These are phyloP conservation scores for Coemansia sp. DNA, from an alignment of 192 early-diverging fungal species.

Conservation along the genomic window DNA sequence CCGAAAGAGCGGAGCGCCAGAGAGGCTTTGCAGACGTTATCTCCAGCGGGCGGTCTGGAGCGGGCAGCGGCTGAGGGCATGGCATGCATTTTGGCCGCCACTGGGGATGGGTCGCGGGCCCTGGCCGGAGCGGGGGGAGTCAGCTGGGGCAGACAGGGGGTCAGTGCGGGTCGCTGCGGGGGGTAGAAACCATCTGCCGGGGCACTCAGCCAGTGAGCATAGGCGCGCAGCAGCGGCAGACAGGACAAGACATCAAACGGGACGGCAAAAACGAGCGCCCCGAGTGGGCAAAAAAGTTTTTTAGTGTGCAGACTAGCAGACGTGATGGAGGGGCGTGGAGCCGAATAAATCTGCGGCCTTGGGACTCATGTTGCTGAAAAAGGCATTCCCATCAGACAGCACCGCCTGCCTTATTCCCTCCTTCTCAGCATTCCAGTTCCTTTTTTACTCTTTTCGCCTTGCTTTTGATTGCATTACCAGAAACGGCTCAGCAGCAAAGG, in stretches of 20 bases:
- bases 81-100: conserved; percentile 1
- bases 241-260: neutral
- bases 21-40: conserved; percentile 17
- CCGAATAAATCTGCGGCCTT: conserved; percentile 46
- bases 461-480: conserved; percentile 27
- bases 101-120: conserved; percentile 8
- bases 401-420: conserved; percentile 20
- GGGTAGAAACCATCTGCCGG: conserved; percentile 5
- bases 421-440: conserved; percentile 5
- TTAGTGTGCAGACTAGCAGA: conserved; percentile 22
- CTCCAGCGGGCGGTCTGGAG: conserved; percentile 10
- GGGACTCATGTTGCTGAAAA: conserved; percentile 41
- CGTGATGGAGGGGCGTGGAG: conserved; percentile 13
- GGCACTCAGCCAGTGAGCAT: conserved; percentile 17
- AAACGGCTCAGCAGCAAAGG: conserved; percentile 14
- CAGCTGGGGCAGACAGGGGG: conserved; percentile 3
- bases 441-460: neutral
- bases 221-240: conserved; percentile 5
- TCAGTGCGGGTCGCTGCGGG: neutral
- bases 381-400: conserved; percentile 22
- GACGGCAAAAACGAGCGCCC: conserved; percentile 1
- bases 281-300: neutral
- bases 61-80: conserved; percentile 9
- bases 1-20: conserved; percentile 9
- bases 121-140: conserved; percentile 7